These are phyloP conservation scores for Syncephalastrum monosporum DNA, from an alignment of 371 early-diverging fungal species.

Conservation along the genomic window DNA sequence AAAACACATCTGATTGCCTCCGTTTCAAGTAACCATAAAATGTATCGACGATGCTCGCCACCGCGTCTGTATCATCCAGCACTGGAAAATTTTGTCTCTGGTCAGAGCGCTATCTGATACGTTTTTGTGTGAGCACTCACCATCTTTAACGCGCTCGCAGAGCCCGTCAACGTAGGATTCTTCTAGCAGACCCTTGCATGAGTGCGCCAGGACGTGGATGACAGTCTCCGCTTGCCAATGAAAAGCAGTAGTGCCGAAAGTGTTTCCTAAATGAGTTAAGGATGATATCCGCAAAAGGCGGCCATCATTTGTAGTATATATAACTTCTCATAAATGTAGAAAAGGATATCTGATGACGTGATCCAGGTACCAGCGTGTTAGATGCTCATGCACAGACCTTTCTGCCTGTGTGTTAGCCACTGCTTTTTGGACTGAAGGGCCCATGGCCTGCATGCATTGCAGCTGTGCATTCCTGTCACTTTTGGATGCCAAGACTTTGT, in stretches of 20 bases:
- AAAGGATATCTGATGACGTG: conserved; percentile 21
- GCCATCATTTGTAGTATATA: not conserved
- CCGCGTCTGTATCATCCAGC: conserved; percentile 3
- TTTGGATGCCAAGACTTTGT: too few species aligned
- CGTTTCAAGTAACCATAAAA: conserved; percentile 24
- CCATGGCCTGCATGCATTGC: not conserved
- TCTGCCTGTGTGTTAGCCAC: conserved; percentile 6
- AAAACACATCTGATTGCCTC: conserved; percentile 1
- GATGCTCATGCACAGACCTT: not conserved
- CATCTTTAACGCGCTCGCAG: conserved; percentile 21
- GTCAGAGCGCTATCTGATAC: not conserved
- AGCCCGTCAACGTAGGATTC: conserved; percentile 20
- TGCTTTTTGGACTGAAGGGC: conserved; percentile 12
- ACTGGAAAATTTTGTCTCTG: conserved; percentile 8
- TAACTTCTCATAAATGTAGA: conserved; percentile 1
- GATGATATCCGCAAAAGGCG: not conserved
- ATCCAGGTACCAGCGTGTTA: conserved; percentile 28
- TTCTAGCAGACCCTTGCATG: conserved; percentile 15
- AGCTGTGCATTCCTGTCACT: too few species aligned
- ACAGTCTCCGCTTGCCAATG: conserved; percentile 19
- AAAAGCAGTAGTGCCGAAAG: conserved; percentile 1
- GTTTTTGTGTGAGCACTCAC: conserved; percentile 17
- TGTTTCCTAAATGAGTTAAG: conserved; percentile 8
- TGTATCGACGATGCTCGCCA: conserved; percentile 10
- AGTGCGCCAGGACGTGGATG: conserved; percentile 13